These are phyloP conservation scores for Austroboletus novae-zelandiae DNA, from an alignment of 1,284 basidiomycete species.

Conservation along the genomic window DNA sequence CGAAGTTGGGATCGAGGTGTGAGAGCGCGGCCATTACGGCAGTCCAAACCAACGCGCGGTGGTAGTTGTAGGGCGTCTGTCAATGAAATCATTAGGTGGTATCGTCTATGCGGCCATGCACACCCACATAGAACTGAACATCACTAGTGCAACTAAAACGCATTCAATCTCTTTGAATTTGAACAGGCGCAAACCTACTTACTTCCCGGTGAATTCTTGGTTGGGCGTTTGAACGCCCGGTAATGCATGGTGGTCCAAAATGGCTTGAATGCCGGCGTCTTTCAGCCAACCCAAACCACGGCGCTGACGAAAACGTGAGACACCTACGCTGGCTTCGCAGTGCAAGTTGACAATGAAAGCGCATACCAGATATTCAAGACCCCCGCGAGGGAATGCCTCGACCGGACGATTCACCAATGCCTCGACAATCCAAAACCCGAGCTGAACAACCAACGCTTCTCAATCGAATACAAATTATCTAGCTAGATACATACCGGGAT, in stretches of 20 bases:
- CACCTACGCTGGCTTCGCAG: not conserved
- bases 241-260: constrained; percentile 75
- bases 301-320: constrained; percentile 38
- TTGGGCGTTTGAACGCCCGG: constrained; percentile 63
- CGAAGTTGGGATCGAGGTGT: constrained; percentile 67
- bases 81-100: constrained; percentile 2
- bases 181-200: constrained; percentile 17
- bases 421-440: constrained; percentile 82
- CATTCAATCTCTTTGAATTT: constrained; percentile 6
- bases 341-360: not conserved
- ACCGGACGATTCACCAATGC: constrained; percentile 56
- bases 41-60: constrained; percentile 73
- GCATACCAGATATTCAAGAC: constrained; percentile 59
- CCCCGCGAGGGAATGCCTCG: constrained; percentile 70
- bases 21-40: constrained; percentile 71
- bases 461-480: not conserved
- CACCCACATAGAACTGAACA: constrained; percentile 66
- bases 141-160: constrained; percentile 56
- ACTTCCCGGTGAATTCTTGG: constrained; percentile 69
- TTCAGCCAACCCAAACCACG: constrained; percentile 58
- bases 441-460: constrained; percentile 35
- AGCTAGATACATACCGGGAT: constrained; percentile 53
- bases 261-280: constrained; percentile 59
- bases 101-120: not conserved
- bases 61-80: constrained; percentile 68